These are phyloP conservation scores for Acacia acuminata DNA, from an alignment of 306 rosid genomes.

Conservation along the genomic window DNA sequence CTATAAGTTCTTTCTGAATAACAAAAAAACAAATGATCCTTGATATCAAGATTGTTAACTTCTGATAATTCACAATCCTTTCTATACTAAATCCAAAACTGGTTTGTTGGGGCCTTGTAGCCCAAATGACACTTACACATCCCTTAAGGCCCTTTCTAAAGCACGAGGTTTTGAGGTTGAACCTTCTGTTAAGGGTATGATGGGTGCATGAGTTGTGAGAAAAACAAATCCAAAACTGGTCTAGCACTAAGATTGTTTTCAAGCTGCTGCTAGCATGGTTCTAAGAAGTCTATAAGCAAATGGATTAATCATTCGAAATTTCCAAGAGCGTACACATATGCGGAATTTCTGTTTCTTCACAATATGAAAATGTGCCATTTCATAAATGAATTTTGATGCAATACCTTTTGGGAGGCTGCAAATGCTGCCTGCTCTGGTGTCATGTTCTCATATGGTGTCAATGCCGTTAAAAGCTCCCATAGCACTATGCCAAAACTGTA, in stretches of 20 bases:
- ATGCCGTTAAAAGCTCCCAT: conserved; percentile 92
- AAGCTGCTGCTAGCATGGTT: background rate
- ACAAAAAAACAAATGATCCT: background rate
- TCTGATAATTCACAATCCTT: background rate
- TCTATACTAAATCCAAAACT: background rate
- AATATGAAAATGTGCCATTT: background rate
- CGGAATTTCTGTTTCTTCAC: background rate
- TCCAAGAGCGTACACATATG: background rate
- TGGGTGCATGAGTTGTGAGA: no score
- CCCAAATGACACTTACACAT: no score
- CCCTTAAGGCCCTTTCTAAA: no score
- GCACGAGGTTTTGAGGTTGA: no score
- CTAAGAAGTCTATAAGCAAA: conserved; percentile 7
- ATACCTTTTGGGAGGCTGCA: conserved; percentile 96
- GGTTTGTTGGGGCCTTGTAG: background rate
- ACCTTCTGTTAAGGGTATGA: no score
- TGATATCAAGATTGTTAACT: background rate
- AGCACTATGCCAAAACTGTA: conserved; percentile 96
- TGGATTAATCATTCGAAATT: conserved; percentile 7
- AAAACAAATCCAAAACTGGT: background rate
- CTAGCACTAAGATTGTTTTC: background rate
- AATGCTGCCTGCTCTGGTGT: conserved; percentile 97
- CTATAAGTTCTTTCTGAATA: background rate
- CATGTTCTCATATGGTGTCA: conserved; percentile 88
- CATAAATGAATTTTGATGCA: conserved; percentile 11